phyloP scores from a whole-genome alignment of 495 filamentous ascomycete genomes.

The Penicillium crystallinum region DNA sequence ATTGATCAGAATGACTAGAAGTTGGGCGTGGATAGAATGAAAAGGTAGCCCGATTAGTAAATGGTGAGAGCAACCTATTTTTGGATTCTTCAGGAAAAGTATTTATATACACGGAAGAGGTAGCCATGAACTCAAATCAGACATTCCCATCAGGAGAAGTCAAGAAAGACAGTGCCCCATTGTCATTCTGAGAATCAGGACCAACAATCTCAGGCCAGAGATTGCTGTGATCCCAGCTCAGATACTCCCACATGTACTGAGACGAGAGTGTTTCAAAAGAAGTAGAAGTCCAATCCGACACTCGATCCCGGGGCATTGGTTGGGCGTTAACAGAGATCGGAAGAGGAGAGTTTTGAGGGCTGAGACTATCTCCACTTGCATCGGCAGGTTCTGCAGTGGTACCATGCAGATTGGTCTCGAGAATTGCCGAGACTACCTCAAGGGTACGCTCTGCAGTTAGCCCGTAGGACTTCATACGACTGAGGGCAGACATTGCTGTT shows the following conservation, averaged over 20 bases:
- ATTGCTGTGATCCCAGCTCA: slow-evolving; percentile 22
- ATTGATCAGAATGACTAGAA: no score
- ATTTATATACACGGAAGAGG: neutral
- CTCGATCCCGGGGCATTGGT: neutral
- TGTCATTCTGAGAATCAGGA: neutral
- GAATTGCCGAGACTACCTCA: slow-evolving; percentile 60
- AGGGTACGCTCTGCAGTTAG: slow-evolving; percentile 57
- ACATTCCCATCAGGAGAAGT: neutral
- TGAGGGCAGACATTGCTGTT: slow-evolving; percentile 57
- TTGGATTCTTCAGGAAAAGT: neutral
- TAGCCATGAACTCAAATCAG: neutral
- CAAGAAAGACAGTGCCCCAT: slow-evolving; percentile 7
- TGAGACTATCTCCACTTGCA: neutral
- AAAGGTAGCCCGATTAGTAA: neutral
- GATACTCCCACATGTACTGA: slow-evolving; percentile 30
- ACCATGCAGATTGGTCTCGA: slow-evolving; percentile 42
- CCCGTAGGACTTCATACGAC: slow-evolving; percentile 59
- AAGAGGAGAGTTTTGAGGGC: neutral
- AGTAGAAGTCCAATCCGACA: slow-evolving; percentile 7
- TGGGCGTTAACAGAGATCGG: neutral
- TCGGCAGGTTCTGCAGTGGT: slow-evolving; percentile 5
- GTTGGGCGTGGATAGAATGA: no score
- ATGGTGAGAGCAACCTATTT: neutral
- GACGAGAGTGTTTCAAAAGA: slow-evolving; percentile 14
- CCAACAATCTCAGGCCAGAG: slow-evolving; percentile 15